Conservation (phyloP, 108 stramenopile species). For the Asterionellopsis glacialis region DNA sequence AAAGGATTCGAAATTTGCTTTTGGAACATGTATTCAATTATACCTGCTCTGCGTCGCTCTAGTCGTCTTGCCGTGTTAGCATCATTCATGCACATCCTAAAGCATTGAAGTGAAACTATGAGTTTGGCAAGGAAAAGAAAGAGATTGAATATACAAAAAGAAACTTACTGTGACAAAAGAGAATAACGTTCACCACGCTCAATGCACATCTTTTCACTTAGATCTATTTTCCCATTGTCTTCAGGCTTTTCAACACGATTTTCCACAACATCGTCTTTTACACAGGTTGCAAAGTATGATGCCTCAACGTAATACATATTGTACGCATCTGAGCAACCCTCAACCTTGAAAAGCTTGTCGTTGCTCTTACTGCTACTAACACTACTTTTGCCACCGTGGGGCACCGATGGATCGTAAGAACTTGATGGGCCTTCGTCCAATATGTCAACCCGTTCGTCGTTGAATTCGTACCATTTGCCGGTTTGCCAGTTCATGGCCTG, state of each 20-base stretch:
- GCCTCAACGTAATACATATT: conserved; percentile 85
- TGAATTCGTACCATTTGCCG: conserved; percentile 83
- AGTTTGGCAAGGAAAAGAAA: background rate
- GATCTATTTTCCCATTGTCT: conserved; percentile 10
- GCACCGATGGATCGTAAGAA: conserved; percentile 34
- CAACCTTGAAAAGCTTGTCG: background rate
- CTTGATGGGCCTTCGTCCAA: conserved; percentile 53
- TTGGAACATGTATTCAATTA: conserved; percentile 4
- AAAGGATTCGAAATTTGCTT: background rate
- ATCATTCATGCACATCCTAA: conserved; percentile 32
- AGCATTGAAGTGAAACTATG: background rate
- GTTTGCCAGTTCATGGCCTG: conserved; percentile 84
- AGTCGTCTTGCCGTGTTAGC: conserved; percentile 14
- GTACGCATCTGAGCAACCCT: conserved; percentile 72
- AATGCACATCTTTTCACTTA: background rate
- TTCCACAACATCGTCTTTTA: background rate
- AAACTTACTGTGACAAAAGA: conserved; percentile 22
- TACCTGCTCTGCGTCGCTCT: conserved; percentile 20
- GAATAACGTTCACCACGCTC: conserved; percentile 17
- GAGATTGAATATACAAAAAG: background rate
- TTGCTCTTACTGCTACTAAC: conserved; percentile 7
- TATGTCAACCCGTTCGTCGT: conserved; percentile 69
- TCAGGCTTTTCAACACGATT: conserved; percentile 6
- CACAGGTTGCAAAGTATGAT: conserved; percentile 39
- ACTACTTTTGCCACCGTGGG: conserved; percentile 3